These are phyloP conservation scores for Lotmaria passim DNA, from an alignment of 208 protist species.

Conservation along the genomic window DNA sequence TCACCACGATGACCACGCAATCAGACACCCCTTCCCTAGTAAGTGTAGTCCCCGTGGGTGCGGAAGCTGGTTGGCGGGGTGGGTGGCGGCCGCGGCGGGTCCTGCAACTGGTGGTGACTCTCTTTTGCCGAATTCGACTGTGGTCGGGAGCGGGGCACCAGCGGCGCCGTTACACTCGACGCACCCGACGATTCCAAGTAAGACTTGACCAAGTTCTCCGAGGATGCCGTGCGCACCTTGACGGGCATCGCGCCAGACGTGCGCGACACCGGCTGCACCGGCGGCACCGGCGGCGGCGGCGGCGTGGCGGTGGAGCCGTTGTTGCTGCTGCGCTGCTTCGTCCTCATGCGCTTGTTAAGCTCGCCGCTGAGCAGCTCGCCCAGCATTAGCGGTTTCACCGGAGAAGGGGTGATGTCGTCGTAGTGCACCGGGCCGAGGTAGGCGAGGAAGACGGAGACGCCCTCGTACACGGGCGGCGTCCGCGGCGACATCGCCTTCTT, in stretches of 20 bases:
- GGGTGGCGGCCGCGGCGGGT: slow-evolving; percentile 11
- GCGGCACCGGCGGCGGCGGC: background rate
- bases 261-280: background rate
- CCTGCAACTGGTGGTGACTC: background rate
- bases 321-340: slow-evolving; percentile 20
- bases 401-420: slow-evolving; percentile 67
- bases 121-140: slow-evolving; percentile 14
- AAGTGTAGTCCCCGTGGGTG: slow-evolving; percentile 12
- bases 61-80: slow-evolving; percentile 4
- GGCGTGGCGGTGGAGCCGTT: background rate
- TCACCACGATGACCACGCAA: background rate
- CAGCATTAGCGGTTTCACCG: slow-evolving; percentile 40
- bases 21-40: background rate
- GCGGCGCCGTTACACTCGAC: background rate
- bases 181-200: slow-evolving; percentile 4
- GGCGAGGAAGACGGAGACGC: slow-evolving; percentile 72
- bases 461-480: slow-evolving; percentile 10
- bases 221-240: slow-evolving; percentile 3
- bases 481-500: slow-evolving; percentile 1
- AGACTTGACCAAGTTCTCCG: slow-evolving; percentile 8
- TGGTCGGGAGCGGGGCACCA: slow-evolving; percentile 20
- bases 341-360: slow-evolving; percentile 38
- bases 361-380: slow-evolving; percentile 48
- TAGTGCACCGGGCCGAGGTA: slow-evolving; percentile 85
- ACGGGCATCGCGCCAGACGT: background rate